Base-by-base conservation (phyloP, 2,329 filamentous ascomycete genomes). In the Ceratocystis variospora region DNA sequence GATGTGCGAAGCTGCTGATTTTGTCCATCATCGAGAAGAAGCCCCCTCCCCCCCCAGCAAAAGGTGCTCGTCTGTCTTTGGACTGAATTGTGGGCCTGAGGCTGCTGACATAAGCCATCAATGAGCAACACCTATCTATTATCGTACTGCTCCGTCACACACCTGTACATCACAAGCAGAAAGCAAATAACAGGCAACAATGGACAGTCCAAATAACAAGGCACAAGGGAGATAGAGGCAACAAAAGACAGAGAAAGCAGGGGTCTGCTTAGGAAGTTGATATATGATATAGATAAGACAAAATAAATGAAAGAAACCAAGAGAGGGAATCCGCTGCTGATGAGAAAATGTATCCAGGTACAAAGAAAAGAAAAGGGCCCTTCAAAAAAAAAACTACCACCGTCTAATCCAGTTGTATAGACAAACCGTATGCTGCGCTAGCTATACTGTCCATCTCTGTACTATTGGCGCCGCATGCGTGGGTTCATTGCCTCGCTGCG, bases 401-500 rank as follows among this genome's bases (percentile, higher is more conserved):
- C 10, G 28, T 33, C 37, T 41, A 15, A 41, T 4, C 37, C 3
- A 10, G 10, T 8, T 31, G 53, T 8, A 8, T 33, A 59, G 25
- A 59, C 10, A 59, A 6, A 1, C n/a, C 12, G 55, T 17, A 41
- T 12, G 10, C 37, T 28, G 19, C 48, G 17, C 22, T 10, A 28
- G 28, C 31, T 41, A 41, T 41, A 41, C 28, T 37, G 50, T 15
- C 22, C 10, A 5, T 10, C n/a, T 19, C n/a, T n/a, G 25, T 25
- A 15, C 33, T 69, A 82, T 64, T 75, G 72, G 75, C 85, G 85
- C 68, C 86, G 83, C 70, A 87, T 81, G 72, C 92, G 83, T 57
- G 92, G 92, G 79, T 96, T 88, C 69, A 84, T 78, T 4, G 93
- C 91, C 75, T 96, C 91, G 62, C 85, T 80, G 72, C 83, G 85